These are phyloP conservation scores for Corynascus novoguineensis DNA, from an alignment of 495 filamentous ascomycete genomes.

Conservation along the genomic window DNA sequence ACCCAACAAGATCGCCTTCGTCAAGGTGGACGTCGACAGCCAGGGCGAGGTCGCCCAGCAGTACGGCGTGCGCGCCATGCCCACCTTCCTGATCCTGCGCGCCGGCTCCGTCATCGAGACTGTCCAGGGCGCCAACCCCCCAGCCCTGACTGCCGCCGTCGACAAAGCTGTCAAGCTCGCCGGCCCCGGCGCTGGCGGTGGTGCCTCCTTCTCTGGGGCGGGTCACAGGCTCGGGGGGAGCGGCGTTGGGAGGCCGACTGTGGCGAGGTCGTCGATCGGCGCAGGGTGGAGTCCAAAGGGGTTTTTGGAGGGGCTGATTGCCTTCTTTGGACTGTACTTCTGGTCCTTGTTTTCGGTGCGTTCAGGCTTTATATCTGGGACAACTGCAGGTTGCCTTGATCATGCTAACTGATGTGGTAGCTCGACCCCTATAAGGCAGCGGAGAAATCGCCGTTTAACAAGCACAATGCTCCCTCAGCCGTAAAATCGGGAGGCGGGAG, in stretches of 20 bases:
- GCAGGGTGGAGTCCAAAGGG: constrained; percentile 41
- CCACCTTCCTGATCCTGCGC: constrained; percentile 87
- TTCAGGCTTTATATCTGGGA: not conserved
- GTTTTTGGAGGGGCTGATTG: constrained; percentile 43
- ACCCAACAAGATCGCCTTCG: constrained; percentile 52
- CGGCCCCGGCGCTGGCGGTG: constrained; percentile 35
- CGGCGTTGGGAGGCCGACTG: constrained; percentile 13
- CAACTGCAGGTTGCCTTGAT: not conserved
- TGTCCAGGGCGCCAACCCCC: constrained; percentile 72
- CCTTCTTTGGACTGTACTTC: constrained; percentile 58
- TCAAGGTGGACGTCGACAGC: constrained; percentile 57
- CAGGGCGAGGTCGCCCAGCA: constrained; percentile 49
- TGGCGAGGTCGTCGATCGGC: constrained; percentile 25
- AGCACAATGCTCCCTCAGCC: constrained; percentile 32
- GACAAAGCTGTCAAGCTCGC: constrained; percentile 63
- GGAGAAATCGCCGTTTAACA: constrained; percentile 59
- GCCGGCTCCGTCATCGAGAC: constrained; percentile 63
- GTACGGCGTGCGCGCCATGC: constrained; percentile 60
- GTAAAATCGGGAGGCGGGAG: constrained; percentile 19
- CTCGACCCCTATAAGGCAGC: constrained; percentile 62
- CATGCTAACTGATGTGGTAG: constrained; percentile 36
- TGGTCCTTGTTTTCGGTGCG: constrained; percentile 51
- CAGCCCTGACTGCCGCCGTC: constrained; percentile 67
- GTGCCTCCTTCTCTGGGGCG: constrained; percentile 36
- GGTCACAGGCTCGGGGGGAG: constrained; percentile 34